Evolutionary conservation across 2,329 filamentous ascomycete genomes (phyloP).

Genomic region (Magnaporthiopsis incrustans): DNA sequence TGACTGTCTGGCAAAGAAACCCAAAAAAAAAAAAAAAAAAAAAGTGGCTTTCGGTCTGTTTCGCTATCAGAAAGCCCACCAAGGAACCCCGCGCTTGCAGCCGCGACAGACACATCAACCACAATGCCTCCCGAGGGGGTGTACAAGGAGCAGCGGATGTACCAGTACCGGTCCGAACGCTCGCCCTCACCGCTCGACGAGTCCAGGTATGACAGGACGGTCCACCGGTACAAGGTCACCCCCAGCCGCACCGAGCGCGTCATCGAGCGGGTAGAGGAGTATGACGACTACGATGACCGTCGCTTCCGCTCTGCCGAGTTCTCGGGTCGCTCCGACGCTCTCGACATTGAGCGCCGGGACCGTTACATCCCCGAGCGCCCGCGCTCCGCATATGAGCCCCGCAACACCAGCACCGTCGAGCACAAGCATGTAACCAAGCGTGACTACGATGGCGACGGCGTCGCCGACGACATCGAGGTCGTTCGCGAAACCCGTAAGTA

Average conservation of each 20-base stretch:
- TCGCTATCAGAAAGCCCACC: background rate
- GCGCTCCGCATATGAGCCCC: constrained; percentile 39
- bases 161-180: constrained; percentile 1
- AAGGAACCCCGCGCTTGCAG: background rate
- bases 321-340: constrained; percentile 28
- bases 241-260: constrained; percentile 30
- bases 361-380: constrained; percentile 39
- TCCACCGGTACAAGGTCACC: constrained; percentile 44
- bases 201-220: constrained; percentile 22
- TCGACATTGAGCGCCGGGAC: constrained; percentile 32
- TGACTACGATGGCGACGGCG: constrained; percentile 17
- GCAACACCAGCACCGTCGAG: constrained; percentile 20
- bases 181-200: constrained; percentile 5
- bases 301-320: constrained; percentile 34
- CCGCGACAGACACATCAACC: background rate
- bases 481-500: constrained; percentile 14
- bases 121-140: constrained; percentile 7
- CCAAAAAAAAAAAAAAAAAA: too few species aligned
- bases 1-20: background rate
- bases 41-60: background rate
- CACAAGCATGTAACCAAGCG: constrained; percentile 21
- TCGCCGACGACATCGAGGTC: constrained; percentile 8
- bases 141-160: constrained; percentile 5
- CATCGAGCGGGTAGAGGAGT: constrained; percentile 26
- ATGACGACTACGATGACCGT: constrained; percentile 36